phyloP scores from a whole-genome alignment of 257 asterid genomes.

The Ocimum tenuiflorum region DNA sequence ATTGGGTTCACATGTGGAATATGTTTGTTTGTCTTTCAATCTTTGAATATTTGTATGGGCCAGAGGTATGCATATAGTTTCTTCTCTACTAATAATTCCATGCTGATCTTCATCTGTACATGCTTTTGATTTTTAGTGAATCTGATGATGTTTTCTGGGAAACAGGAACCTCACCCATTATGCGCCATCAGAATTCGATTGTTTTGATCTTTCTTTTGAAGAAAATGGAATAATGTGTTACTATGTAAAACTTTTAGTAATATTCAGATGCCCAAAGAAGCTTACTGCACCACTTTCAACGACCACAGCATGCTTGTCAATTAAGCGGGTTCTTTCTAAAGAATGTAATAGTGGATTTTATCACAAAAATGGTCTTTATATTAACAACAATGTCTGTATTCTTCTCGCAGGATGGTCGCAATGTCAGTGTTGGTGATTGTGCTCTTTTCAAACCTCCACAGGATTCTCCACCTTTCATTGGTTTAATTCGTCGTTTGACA shows the following conservation, averaged over 20 bases:
- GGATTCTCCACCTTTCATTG: constrained; percentile 66
- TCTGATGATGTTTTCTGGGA: background rate
- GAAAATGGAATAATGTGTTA: background rate
- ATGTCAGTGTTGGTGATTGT: constrained; percentile 56
- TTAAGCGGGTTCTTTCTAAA: background rate
- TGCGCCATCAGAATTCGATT: background rate
- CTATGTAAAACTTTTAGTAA: background rate
- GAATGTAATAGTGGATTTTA: background rate
- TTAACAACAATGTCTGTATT: background rate
- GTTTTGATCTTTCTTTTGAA: background rate
- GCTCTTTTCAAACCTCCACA: constrained; percentile 68
- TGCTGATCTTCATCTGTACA: background rate
- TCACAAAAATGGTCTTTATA: background rate
- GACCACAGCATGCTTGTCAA: background rate
- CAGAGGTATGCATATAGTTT: background rate
- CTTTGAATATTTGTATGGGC: background rate
- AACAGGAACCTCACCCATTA: background rate
- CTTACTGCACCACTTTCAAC: background rate
- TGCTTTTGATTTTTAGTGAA: background rate
- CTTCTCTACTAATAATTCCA: background rate
- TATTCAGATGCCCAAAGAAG: background rate
- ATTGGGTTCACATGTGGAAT: background rate
- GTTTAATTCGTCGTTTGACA: constrained; percentile 53
- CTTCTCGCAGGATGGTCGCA: constrained; percentile 61
- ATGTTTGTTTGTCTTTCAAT: background rate